Evolutionary conservation across 2,329 filamentous ascomycete genomes (phyloP).

Genomic region (Colletotrichum eleusines): DNA sequence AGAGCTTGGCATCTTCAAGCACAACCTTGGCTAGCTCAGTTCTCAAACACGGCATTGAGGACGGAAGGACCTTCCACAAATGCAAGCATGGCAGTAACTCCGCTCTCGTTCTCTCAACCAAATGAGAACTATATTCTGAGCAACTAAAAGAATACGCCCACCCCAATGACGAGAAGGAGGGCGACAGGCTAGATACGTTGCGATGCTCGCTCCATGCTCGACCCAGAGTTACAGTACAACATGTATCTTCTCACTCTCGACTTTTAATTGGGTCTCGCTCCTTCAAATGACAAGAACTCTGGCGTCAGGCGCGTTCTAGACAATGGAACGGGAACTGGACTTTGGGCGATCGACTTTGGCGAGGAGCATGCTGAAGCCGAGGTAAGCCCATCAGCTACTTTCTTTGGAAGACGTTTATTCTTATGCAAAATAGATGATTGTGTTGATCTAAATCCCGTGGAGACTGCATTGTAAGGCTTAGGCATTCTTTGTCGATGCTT

Average conservation of each 20-base stretch:
- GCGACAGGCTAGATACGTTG: not conserved
- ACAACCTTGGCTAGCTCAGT: not conserved
- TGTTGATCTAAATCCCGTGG: constrained; percentile 51
- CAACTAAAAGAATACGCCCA: constrained; percentile 5
- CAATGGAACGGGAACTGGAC: constrained; percentile 21
- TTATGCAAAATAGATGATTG: constrained; percentile 48
- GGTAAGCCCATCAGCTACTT: constrained; percentile 43
- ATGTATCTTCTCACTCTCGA: constrained; percentile 49
- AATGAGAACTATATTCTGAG: not conserved
- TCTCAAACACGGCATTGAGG: not conserved
- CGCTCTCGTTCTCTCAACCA: no score
- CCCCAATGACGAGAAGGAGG: constrained; percentile 24
- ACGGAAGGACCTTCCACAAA: constrained; percentile 13
- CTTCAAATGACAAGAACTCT: constrained; percentile 35
- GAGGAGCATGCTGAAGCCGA: constrained; percentile 45
- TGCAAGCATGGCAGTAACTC: constrained; percentile 8
- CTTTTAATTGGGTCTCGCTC: constrained; percentile 47
- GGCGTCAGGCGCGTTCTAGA: constrained; percentile 42
- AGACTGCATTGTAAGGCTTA: constrained; percentile 44
- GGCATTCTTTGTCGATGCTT: constrained; percentile 34
- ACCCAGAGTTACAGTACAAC: constrained; percentile 53
- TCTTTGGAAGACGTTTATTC: constrained; percentile 49
- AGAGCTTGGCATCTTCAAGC: constrained; percentile 1
- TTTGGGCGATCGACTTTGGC: constrained; percentile 36
- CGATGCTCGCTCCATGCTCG: not conserved